Percentiles rank a stretch among this genome's conserved stretches.
These are phyloP conservation scores for Hypomyces perniciosus DNA, from an alignment of 2,329 filamentous ascomycete genomes.

Conservation along the genomic window DNA sequence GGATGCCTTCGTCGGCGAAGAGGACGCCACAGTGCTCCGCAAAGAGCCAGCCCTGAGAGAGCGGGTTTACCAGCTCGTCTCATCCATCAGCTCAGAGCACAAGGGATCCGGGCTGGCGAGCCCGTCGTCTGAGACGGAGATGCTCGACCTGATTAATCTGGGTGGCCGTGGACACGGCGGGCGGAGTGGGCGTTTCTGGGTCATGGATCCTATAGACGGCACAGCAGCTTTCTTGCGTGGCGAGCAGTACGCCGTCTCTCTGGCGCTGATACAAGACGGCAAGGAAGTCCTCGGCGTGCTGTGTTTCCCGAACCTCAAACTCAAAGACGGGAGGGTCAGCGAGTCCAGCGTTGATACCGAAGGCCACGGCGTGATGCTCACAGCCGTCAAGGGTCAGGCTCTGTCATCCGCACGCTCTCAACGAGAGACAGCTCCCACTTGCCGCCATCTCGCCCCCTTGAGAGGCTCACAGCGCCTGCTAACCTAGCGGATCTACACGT, in stretches of 20 bases:
- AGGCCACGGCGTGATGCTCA: conserved; percentile 31
- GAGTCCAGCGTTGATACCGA: conserved; percentile 28
- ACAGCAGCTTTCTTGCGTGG: conserved; percentile 56
- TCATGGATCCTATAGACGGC: conserved; percentile 60
- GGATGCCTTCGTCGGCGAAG: conserved; percentile 57
- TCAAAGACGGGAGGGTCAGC: conserved; percentile 29
- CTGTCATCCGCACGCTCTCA: conserved; percentile 22
- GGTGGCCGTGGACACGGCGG: conserved; percentile 40
- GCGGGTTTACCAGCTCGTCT: conserved; percentile 51
- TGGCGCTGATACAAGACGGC: conserved; percentile 53
- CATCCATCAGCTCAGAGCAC: conserved; percentile 16
- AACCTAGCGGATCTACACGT: conserved; percentile 24
- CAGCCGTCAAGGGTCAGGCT: conserved; percentile 27
- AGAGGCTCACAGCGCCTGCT: conserved; percentile 16
- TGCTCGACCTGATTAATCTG: conserved; percentile 56
- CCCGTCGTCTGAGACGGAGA: conserved; percentile 44
- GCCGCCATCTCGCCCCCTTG: conserved; percentile 11
- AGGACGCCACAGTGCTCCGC: conserved; percentile 49
- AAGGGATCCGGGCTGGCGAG: conserved; percentile 25
- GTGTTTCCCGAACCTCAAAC: conserved; percentile 53
- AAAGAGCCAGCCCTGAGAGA: conserved; percentile 40
- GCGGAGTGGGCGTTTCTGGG: conserved; percentile 44
- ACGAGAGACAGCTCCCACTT: conserved; percentile 13
- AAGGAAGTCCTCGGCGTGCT: conserved; percentile 52
- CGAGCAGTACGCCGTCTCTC: conserved; percentile 57